Percentiles rank a stretch among this genome's conserved stretches.
Conservation (phyloP, 257 asterid genomes). For the Capsicum chinense region DNA sequence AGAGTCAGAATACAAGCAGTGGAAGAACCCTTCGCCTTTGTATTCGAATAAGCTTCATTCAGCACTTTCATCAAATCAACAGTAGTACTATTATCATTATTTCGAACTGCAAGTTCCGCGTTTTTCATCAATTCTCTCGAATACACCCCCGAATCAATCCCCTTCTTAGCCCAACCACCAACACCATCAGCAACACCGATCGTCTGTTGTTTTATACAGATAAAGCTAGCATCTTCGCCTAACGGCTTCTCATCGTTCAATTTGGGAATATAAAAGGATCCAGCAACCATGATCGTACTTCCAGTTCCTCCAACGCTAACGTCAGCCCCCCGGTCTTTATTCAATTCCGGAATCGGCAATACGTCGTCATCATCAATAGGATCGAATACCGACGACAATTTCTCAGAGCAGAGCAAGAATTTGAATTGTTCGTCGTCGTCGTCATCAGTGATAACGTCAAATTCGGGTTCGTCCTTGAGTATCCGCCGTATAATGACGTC, state of each 20-base stretch:
- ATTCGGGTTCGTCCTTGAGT: not conserved
- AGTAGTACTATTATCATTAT: not conserved
- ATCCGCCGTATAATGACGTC: not conserved
- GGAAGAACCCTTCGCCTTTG: slow-evolving; percentile 36
- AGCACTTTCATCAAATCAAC: slow-evolving; percentile 35
- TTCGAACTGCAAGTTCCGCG: not conserved
- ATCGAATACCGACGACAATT: not conserved
- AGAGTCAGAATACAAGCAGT: slow-evolving; percentile 50
- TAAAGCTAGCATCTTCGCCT: slow-evolving; percentile 49
- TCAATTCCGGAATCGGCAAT: not conserved
- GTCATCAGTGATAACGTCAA: not conserved
- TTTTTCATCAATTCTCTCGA: slow-evolving; percentile 45
- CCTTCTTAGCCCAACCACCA: slow-evolving; percentile 39
- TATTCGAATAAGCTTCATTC: slow-evolving; percentile 30
- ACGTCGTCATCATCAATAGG: not conserved
- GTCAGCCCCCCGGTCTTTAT: not conserved
- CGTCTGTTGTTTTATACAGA: slow-evolving; percentile 25
- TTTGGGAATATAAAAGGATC: slow-evolving; percentile 41
- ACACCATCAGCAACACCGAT: slow-evolving; percentile 58
- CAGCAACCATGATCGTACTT: slow-evolving; percentile 33
- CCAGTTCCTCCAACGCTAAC: not conserved
- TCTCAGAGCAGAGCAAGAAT: not conserved
- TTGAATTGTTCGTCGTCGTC: not conserved
- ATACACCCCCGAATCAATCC: slow-evolving; percentile 47
- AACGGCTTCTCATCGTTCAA: slow-evolving; percentile 10